Evolutionary conservation across 257 asterid species (phyloP), one percentile per base, ranked within the genome.

Genomic region (Nyctanthes arbortristis): DNA sequence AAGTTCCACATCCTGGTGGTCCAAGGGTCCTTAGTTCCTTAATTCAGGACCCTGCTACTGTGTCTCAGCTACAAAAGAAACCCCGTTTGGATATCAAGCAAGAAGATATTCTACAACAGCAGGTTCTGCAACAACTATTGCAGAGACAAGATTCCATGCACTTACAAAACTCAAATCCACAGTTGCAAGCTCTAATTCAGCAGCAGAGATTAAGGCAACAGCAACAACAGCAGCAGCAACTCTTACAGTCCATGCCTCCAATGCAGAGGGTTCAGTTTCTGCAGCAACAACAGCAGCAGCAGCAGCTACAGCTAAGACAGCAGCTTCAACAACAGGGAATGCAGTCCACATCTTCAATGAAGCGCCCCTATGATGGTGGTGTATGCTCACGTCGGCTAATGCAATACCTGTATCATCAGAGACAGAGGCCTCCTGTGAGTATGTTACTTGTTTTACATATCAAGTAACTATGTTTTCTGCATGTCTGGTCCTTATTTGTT

Each of bases 331-430:
- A 81, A 72, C 97, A 87, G 77, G 91, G 95, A 1, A 43, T 77
- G 81, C 95, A 81, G 83, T 86, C 95, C 70, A 76, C 76, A 32
- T 71, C 95, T 67, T 91, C 85, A 20, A 35, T 82, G 69, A 91
- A 94, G 76, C 93, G 96, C 30, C 88, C 96, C 58, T 82, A 82
- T 68, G 99, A 91, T 70, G 87, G 92, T 66, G 95, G 96, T 69
- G 94, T 94, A 7, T 94, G 99, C 81, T 85, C 97, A 20, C 92
- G 99, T 62, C 88, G 96, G 49, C 78, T 94, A 63, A 94, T 94
- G 99, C 96, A 94, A 63, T 94, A 91, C 69, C 75, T 94, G 37
- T 94, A 94, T 82, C 98, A 94, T 69, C 97, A 94, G 85, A 79
- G 98, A 66, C 99, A 89, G 75, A 82, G 95, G 52, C 98, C 96